These are phyloP conservation scores for Tricholoma terreum DNA, from an alignment of 768 basidiomycete species.

Conservation along the genomic window DNA sequence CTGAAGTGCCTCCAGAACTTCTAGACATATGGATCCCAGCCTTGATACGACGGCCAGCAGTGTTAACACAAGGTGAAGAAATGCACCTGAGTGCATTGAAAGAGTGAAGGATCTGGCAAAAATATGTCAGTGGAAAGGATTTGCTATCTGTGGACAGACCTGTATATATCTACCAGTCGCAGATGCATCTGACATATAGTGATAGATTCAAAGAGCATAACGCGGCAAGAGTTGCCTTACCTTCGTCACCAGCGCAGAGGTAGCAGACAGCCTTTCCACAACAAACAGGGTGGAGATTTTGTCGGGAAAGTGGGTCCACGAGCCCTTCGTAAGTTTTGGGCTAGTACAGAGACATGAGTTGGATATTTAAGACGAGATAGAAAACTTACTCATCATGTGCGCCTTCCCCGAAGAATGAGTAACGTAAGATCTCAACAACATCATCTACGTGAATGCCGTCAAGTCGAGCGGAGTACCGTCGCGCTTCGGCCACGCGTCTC, in stretches of 20 bases:
- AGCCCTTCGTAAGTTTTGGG: conserved; percentile 48
- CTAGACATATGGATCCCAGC: conserved; percentile 42
- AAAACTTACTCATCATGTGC: conserved; percentile 34
- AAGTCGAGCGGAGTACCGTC: conserved; percentile 46
- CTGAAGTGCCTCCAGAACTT: conserved; percentile 40
- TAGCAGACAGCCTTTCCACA: conserved; percentile 32
- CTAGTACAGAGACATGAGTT: conserved; percentile 28
- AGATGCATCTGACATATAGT: conserved; percentile 14
- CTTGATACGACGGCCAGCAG: conserved; percentile 63
- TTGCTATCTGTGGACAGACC: conserved; percentile 29
- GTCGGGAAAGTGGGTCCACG: conserved; percentile 65
- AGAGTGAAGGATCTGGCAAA: conserved; percentile 54
- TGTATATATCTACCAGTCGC: conserved; percentile 40
- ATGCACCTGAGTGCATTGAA: conserved; percentile 70
- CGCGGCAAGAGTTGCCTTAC: conserved; percentile 23
- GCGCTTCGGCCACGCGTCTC: conserved; percentile 59
- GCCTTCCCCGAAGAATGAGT: conserved; percentile 48
- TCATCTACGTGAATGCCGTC: conserved; percentile 27
- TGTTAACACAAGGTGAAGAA: conserved; percentile 63
- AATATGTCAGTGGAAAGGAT: neutral
- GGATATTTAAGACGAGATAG: neutral
- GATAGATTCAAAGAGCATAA: neutral
- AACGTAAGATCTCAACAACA: conserved; percentile 38
- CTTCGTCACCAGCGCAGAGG: conserved; percentile 42
- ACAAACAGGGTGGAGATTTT: conserved; percentile 29